These are phyloP conservation scores for Cutaneotrichosporon sp. DNA, from an alignment of 1,284 basidiomycete genomes.

Conservation along the genomic window DNA sequence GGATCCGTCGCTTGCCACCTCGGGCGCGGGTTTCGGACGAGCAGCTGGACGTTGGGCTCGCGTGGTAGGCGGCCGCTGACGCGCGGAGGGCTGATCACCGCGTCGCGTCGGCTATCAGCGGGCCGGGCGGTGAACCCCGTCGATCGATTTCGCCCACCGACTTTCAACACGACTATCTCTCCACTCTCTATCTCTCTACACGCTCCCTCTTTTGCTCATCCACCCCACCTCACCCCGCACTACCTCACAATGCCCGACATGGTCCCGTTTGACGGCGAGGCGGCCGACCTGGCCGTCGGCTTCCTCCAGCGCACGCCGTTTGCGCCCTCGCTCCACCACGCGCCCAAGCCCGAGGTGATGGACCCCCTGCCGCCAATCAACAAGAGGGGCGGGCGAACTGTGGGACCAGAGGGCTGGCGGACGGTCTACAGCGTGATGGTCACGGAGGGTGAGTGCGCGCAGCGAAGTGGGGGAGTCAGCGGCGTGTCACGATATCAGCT, in stretches of 20 bases:
- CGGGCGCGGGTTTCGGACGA: too few species aligned
- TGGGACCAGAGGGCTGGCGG: conserved; percentile 11
- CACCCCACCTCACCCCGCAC: neutral
- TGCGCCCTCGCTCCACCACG: neutral
- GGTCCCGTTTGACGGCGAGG: conserved; percentile 8
- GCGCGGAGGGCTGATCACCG: neutral
- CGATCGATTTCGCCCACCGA: neutral
- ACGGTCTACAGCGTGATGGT: conserved; percentile 14
- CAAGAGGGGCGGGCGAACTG: conserved; percentile 13
- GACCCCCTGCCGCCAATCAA: conserved; percentile 21
- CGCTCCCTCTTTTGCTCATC: too few species aligned
- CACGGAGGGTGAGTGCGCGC: conserved; percentile 7
- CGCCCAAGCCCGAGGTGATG: conserved; percentile 16
- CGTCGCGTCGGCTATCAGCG: neutral
- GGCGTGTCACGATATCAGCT: too few species aligned
- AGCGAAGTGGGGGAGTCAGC: too few species aligned
- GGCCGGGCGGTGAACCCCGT: neutral
- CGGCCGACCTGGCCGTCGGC: neutral
- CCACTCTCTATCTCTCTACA: neutral
- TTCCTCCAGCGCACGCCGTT: conserved; percentile 3
- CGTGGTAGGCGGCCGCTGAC: neutral
- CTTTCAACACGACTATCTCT: too few species aligned
- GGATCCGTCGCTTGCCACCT: too few species aligned
- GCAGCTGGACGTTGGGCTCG: too few species aligned
- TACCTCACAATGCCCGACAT: neutral